Evolutionary conservation across 768 basidiomycete genomes (phyloP).

Genomic region (Lactarius sanguifluus): DNA sequence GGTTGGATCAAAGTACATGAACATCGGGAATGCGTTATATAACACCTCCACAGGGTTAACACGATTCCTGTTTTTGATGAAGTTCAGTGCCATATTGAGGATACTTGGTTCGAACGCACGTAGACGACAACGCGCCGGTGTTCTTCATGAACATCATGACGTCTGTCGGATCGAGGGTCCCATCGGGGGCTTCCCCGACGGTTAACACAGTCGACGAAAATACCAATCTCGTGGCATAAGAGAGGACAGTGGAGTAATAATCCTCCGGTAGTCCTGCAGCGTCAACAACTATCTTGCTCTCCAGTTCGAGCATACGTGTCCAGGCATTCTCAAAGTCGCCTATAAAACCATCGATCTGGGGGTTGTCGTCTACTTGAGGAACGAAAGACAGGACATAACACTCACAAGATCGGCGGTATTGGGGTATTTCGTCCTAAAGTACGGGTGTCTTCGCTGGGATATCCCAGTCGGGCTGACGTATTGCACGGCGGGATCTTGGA

Average conservation of each 20-base stretch:
- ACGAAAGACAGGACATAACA: neutral
- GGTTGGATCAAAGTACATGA: conserved; percentile 24
- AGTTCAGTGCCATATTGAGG: neutral
- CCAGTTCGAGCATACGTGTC: conserved; percentile 15
- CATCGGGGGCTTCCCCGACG: conserved; percentile 11
- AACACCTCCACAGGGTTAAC: conserved; percentile 25
- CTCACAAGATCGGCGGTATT: conserved; percentile 9
- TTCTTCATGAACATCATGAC: conserved; percentile 31
- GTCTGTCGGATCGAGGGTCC: conserved; percentile 15
- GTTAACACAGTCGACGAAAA: conserved; percentile 26
- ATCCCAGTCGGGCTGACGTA: conserved; percentile 14
- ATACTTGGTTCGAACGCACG: conserved; percentile 2
- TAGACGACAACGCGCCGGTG: neutral
- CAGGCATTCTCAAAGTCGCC: conserved; percentile 16
- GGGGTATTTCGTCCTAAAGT: conserved; percentile 12
- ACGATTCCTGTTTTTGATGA: conserved; percentile 13
- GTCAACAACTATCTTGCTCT: neutral
- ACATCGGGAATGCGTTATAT: conserved; percentile 25
- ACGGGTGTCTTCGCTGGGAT: conserved; percentile 10
- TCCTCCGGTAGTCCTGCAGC: neutral
- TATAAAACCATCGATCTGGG: conserved; percentile 18
- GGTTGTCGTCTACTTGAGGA: neutral
- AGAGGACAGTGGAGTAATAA: conserved; percentile 16
- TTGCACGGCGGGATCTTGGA: conserved; percentile 20
- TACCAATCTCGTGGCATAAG: conserved; percentile 14